Base-by-base conservation (phyloP, 2,329 filamentous ascomycete genomes). In the Xylaria sp. region DNA sequence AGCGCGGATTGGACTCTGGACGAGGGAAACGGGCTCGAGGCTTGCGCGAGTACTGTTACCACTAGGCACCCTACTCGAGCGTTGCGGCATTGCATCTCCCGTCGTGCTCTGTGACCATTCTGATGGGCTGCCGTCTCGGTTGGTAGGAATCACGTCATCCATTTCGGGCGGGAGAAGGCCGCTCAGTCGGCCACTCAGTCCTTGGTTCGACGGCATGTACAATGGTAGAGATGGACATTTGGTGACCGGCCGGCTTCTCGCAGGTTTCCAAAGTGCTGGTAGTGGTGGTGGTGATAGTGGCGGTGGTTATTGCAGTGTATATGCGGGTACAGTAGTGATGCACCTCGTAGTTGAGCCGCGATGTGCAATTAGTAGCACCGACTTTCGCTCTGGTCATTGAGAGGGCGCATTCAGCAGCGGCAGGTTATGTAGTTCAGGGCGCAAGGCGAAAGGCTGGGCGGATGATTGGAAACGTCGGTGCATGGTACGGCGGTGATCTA, bases 1-100 rank as follows among this genome's bases (percentile, higher is more conserved):
- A 65, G 90, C 82, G 71, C 91, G 88, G 75, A 91, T 87, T 54
- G 86, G 87, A 71, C 37, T 78, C 72, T 82, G 80, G 69, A 75
- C 60, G 50, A 68, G 73, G 70, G 70, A 70, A 67, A 69, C 73
- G 62, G 79, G 71, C 55, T 75, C 78, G 63, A 77, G 76, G 66
- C 72, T 72, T 54, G 71, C 63, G 67, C 70, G 76, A 64, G 61
- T 65, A 60, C 72, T 75, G 67, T 62, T 73, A 59, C 58, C 72
- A 59, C 70, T 70, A 48, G 66, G 53, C 47, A 60, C 54, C 64
- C 72, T 72, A 54, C 72, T 76, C 60, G 70, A 70, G 62, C 66
- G 71, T 50, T 67, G 71, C 44, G 75, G 71, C 61, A 72, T 60
- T 51, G 75, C 70, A 66, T 77, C 76, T 74, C 77, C 73, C 64